phyloP scores from a whole-genome alignment of 176 grass and related monocot species.

The Rhynchospora tenuis region DNA sequence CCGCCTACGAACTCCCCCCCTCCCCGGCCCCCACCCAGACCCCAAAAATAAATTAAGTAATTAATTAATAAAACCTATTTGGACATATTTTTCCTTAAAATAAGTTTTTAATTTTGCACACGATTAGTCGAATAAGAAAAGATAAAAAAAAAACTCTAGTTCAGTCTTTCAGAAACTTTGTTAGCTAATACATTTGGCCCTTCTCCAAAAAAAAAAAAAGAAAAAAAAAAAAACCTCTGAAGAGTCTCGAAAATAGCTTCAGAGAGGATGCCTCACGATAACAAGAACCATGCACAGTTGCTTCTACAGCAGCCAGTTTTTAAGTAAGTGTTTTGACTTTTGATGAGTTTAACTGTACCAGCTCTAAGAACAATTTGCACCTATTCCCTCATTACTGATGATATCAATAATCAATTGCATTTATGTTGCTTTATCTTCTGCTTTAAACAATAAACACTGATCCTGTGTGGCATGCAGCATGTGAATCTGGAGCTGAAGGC shows the following conservation, averaged over 20 bases:
- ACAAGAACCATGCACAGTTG: neutral
- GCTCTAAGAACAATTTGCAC: neutral
- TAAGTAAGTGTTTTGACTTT: neutral
- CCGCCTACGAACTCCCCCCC: too few species aligned
- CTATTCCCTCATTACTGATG: neutral
- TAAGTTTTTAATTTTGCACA: too few species aligned
- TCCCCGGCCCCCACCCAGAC: too few species aligned
- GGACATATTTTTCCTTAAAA: neutral
- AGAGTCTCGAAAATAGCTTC: conserved; percentile 57
- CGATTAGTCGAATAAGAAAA: neutral
- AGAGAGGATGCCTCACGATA: conserved; percentile 38
- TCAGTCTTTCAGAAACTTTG: neutral
- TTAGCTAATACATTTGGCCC: neutral
- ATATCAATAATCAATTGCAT: neutral
- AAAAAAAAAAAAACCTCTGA: too few species aligned
- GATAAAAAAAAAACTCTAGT: neutral
- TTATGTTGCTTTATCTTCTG: neutral
- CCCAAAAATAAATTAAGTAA: too few species aligned
- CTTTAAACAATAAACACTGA: neutral
- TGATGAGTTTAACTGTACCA: neutral
- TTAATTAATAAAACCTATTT: neutral
- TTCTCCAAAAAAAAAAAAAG: too few species aligned
- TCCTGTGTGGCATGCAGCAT: neutral
- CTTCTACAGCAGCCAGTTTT: neutral
- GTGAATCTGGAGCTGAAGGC: neutral